Evolutionary conservation across 169 alveolate species (phyloP), one percentile per base, ranked within the genome.

Genomic region (Eimeria tenella): DNA sequence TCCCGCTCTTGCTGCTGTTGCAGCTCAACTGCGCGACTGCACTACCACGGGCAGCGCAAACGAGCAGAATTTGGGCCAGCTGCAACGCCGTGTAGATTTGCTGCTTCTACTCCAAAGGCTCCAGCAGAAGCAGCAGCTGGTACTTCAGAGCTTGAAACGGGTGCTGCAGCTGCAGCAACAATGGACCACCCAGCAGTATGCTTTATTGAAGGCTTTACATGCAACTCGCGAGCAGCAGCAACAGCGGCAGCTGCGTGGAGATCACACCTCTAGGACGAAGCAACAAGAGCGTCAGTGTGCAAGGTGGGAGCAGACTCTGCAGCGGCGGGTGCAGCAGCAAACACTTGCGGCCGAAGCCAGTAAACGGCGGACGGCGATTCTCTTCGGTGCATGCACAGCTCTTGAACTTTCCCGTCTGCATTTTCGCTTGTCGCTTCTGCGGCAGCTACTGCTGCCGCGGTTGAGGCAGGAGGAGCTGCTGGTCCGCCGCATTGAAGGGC

Each of bases 361-460:
- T 53, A 53, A 82, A 56, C 42, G 31, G 11, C 55, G 90, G 31
- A 19, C 49, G 70, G 23, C 21, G 23, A 15, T 58, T 17, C 90
- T 82, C 56, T 53, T 58, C 10, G 56, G 75, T 25, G 75, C 13
- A 56, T 0, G 90, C 42, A 58, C 58, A 8, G 75, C 75, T n/a
- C 75, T 82, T 17, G 71, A 71, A 19, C 56, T 82, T 5, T 21
- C 90, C 7, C 75, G 56, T 10, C 60, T 55, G 75, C 90, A 82
- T 55, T 82, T 82, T 55, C 21, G 65, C 74, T 74, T 23, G n/a
- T 55, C 90, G 5, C 25, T 82, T 19, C 60, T 56, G 90, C 90
- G 63, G 50, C 90, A 82, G 75, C 90, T 82, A 31, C 90, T 82
- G 90, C 90, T 82, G 90, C 90, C 90, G 31, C 90, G 49, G 42